A percentile compares a stretch with the other conserved stretches of the same genome.
phyloP scores from a whole-genome alignment of 148 eudicot genomes.

The Salicornia ramosissima region DNA sequence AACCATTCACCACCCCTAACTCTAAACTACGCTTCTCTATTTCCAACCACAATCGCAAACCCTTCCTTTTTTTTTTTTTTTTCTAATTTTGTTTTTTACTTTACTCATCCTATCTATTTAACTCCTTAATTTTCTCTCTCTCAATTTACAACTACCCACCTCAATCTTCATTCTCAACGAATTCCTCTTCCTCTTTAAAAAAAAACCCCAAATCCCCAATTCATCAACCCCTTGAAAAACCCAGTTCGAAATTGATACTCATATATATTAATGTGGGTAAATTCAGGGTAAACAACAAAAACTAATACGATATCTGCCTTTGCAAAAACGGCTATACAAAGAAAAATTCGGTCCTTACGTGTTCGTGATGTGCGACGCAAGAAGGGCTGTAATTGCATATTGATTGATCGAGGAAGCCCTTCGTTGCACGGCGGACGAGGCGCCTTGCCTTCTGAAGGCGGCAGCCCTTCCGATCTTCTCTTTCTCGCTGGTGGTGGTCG shows the following conservation, averaged over 20 bases:
- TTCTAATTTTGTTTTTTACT: no score
- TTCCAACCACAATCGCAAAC: slow-evolving; percentile 2
- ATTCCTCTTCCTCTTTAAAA: no score
- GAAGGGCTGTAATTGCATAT: slow-evolving; percentile 27
- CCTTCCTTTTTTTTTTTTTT: no score
- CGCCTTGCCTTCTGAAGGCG: slow-evolving; percentile 95
- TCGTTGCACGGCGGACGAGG: slow-evolving; percentile 94
- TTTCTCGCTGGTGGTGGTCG: slow-evolving; percentile 89
- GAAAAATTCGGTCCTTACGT: slow-evolving; percentile 34
- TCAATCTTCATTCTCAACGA: no score
- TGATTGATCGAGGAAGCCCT: slow-evolving; percentile 41
- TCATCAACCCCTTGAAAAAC: no score
- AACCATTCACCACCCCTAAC: slow-evolving; percentile 4
- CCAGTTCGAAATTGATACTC: no score
- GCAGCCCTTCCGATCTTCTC: slow-evolving; percentile 87
- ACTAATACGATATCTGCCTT: no score
- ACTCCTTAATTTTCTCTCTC: not conserved
- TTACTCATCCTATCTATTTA: not conserved
- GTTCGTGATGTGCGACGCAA: slow-evolving; percentile 40
- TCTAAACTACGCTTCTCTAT: not conserved
- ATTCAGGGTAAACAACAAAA: not conserved
- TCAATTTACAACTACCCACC: not conserved
- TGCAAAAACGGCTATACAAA: slow-evolving; percentile 14
- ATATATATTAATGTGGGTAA: no score
- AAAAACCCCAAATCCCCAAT: not conserved